These are phyloP conservation scores for Mycena rosella DNA, from an alignment of 768 basidiomycete genomes.

Conservation along the genomic window DNA sequence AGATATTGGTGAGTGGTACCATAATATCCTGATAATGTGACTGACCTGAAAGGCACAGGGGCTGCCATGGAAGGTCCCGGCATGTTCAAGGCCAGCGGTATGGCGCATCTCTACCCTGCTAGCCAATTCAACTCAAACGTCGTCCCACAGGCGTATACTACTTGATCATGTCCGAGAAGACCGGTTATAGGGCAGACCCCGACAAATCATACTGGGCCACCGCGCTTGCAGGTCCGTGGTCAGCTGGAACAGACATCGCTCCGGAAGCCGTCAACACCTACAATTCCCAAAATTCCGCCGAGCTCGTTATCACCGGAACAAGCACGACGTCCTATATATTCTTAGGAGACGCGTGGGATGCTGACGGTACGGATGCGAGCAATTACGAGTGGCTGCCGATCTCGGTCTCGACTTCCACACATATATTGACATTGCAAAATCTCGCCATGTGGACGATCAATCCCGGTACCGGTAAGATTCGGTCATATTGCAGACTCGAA, in stretches of 20 bases:
- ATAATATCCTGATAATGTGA: neutral
- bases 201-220: slow-evolving; percentile 17
- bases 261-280: slow-evolving; percentile 22
- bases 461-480: slow-evolving; percentile 9
- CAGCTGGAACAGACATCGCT: slow-evolving; percentile 22
- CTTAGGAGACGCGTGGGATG: slow-evolving; percentile 23
- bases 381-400: slow-evolving; percentile 32
- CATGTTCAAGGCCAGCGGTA: slow-evolving; percentile 25
- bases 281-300: slow-evolving; percentile 30
- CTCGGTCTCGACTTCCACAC: slow-evolving; percentile 9
- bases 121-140: neutral
- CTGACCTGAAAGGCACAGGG: neutral
- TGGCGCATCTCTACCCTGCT: too few species aligned
- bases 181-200: slow-evolving; percentile 10
- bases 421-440: slow-evolving; percentile 23
- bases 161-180: slow-evolving; percentile 28
- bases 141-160: slow-evolving; percentile 24
- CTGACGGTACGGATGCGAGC: slow-evolving; percentile 20
- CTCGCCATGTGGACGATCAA: slow-evolving; percentile 26
- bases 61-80: slow-evolving; percentile 21
- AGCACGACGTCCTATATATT: slow-evolving; percentile 25
- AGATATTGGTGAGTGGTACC: slow-evolving; percentile 9
- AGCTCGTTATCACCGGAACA: slow-evolving; percentile 17
- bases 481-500: too few species aligned
- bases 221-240: slow-evolving; percentile 21